Percentiles rank a stretch among this genome's conserved stretches.
These are phyloP conservation scores for Talaromyces sp. DNA, from an alignment of 2,329 filamentous ascomycete species.

Conservation along the genomic window DNA sequence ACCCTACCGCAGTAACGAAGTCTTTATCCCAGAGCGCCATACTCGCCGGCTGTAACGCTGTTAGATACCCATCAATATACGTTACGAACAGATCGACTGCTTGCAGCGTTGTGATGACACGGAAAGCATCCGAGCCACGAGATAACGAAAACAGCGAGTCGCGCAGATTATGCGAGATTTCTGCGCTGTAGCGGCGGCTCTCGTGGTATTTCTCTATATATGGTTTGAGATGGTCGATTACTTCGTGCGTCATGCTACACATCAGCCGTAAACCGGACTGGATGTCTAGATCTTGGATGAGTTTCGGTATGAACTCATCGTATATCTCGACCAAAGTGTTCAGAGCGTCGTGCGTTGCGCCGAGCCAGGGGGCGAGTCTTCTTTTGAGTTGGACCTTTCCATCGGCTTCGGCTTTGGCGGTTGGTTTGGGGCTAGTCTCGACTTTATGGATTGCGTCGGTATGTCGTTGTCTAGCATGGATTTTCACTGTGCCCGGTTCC, in stretches of 20 bases:
- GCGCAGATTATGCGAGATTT: conserved; percentile 24
- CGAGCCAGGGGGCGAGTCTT: conserved; percentile 33
- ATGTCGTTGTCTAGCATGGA: conserved; percentile 26
- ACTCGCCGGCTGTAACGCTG: conserved; percentile 29
- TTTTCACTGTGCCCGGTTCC: conserved; percentile 15
- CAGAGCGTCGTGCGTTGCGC: conserved; percentile 30
- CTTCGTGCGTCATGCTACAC: conserved; percentile 25
- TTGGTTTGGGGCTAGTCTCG: conserved; percentile 13
- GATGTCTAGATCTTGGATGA: conserved; percentile 28
- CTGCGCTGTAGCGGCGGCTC: conserved; percentile 24
- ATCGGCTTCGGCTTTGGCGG: neutral
- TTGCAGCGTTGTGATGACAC: conserved; percentile 19
- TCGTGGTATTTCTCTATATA: conserved; percentile 28
- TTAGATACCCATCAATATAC: conserved; percentile 30
- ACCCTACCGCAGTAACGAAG: conserved; percentile 29
- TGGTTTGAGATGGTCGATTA: conserved; percentile 23
- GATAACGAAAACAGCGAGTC: conserved; percentile 27
- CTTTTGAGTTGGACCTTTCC: conserved; percentile 19
- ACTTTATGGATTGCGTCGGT: conserved; percentile 22
- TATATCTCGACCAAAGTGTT: conserved; percentile 10
- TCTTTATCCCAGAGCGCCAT: conserved; percentile 35
- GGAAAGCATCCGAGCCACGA: conserved; percentile 26
- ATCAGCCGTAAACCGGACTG: conserved; percentile 29
- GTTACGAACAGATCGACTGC: conserved; percentile 32
- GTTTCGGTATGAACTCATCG: conserved; percentile 3